A percentile compares a stretch with the other conserved stretches of the same genome.
Evolutionary conservation across 345 rosid genomes (phyloP).

Genomic region (Tarenaya hassleriana): DNA sequence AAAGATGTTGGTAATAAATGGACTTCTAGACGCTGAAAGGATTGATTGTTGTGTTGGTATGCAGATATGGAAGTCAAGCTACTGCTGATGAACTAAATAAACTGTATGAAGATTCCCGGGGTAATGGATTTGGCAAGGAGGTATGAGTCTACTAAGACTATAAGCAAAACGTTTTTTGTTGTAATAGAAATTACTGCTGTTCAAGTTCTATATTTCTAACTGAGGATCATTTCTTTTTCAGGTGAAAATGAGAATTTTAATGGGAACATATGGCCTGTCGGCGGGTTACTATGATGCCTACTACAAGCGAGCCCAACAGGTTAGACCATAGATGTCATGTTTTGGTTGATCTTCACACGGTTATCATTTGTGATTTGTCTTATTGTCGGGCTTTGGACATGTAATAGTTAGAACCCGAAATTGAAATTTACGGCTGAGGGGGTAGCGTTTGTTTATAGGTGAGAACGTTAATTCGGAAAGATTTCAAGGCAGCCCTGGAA

Average conservation of each 20-base stretch:
- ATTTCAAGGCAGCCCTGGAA: slow-evolving; percentile 64
- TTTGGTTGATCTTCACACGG: too few species aligned
- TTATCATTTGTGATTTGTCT: too few species aligned
- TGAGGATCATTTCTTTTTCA: slow-evolving; percentile 27
- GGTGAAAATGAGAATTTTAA: slow-evolving; percentile 94
- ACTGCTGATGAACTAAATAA: slow-evolving; percentile 63
- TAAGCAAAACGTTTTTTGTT: too few species aligned
- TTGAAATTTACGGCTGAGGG: too few species aligned
- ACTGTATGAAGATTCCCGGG: slow-evolving; percentile 72
- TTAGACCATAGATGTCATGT: too few species aligned
- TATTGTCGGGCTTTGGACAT: too few species aligned
- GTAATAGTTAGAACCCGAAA: too few species aligned
- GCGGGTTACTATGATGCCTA: slow-evolving; percentile 95
- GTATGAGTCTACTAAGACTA: slow-evolving; percentile 23
- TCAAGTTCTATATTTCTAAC: too few species aligned
- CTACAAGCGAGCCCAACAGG: slow-evolving; percentile 94
- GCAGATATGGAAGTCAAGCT: slow-evolving; percentile 78
- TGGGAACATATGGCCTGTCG: slow-evolving; percentile 95
- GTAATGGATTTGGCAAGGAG: slow-evolving; percentile 84
- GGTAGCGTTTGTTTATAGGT: slow-evolving; percentile 40
- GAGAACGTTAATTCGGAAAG: slow-evolving; percentile 61
- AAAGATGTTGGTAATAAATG: too few species aligned
- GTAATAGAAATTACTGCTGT: too few species aligned
- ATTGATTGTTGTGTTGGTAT: slow-evolving; percentile 13
- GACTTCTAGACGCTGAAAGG: neutral